Conservation (phyloP, 2,329 filamentous ascomycete genomes). For the Fusarium fujikuroi region DNA sequence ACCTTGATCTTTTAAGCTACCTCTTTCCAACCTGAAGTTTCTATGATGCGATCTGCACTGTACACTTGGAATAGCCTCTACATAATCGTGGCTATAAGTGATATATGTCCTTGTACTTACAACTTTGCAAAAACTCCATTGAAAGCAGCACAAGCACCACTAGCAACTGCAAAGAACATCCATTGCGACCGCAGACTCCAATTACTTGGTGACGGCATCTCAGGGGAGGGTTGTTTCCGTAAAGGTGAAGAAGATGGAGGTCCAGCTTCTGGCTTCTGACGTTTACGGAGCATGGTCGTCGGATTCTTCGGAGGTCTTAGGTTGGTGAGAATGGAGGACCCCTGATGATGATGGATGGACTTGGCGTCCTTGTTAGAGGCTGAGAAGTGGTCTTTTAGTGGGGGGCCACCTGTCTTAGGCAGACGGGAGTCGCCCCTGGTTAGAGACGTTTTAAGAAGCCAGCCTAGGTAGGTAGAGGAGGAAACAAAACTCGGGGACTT, state of each 20-base stretch:
- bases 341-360: slow-evolving; percentile 33
- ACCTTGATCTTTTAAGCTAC: neutral
- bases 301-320: slow-evolving; percentile 26
- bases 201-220: slow-evolving; percentile 20
- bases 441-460: slow-evolving; percentile 8
- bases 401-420: slow-evolving; percentile 9
- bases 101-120: slow-evolving; percentile 57
- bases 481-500: neutral
- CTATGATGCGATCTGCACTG: neutral
- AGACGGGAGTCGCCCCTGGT: neutral
- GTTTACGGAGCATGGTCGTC: slow-evolving; percentile 46
- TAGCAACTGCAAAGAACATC: slow-evolving; percentile 77
- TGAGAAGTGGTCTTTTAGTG: slow-evolving; percentile 32
- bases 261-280: slow-evolving; percentile 26
- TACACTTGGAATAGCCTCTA: neutral
- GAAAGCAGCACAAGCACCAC: slow-evolving; percentile 80
- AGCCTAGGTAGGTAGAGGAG: neutral
- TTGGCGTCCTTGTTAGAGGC: slow-evolving; percentile 28
- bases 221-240: slow-evolving; percentile 4
- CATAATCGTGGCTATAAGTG: neutral
- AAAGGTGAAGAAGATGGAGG: neutral
- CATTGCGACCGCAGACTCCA: slow-evolving; percentile 59
- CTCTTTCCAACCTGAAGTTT: too few species aligned
- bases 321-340: slow-evolving; percentile 24
- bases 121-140: slow-evolving; percentile 88